Base-by-base conservation (phyloP, 2,329 filamentous ascomycete genomes). In the Paracorniculantispora psalliotae region DNA sequence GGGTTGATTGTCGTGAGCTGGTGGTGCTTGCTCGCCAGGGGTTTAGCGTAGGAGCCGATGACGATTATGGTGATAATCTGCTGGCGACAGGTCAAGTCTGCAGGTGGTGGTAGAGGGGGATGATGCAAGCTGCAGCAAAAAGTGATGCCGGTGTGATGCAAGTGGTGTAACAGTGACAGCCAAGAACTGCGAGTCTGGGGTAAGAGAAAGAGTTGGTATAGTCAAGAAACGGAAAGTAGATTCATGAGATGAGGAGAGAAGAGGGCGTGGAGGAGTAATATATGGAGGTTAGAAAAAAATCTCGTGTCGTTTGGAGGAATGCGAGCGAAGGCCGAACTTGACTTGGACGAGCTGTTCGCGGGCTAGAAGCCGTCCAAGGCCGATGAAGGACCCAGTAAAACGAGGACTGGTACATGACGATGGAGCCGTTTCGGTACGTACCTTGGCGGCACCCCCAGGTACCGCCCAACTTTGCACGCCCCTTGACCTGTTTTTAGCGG, bases 181-280 rank as follows among this genome's bases (percentile, higher is more conserved):
- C 21, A 13, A 30, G 50, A 28, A 23, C n/a, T 23, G 26, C 13
- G 26, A 48, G 44, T 51, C 56, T 51, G 56, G 47, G 56, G 56
- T 51, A 51, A 13, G 15, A 30, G 35, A 39, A n/a, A n/a, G n/a
- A 37, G 26, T 10, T 12, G n/a, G 15, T n/a, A 47, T 28, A 37
- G 30, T 56, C 26, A 28, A 33, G 7, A 39, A 23, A 26, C 28
- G n/a, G 37, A 37, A 19, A 58, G 6, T 33, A 19, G 26, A 30
- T 15, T 13, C 3, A 41, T 17, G 26, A 7, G 44, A 39, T 28
- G 28, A n/a, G 6, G 30, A 26, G 13, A 25, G 23, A 51, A 52
- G 55, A 57, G 56, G 56, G 47, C 37, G 51, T 58, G 23, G 19
- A 58, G 37, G 37, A 51, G 46, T 58, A 58, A 23, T 58, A 58